Evolutionary conservation across 1,139 yeast species (phyloP).

Genomic region (Yamadazyma friedrichii): DNA sequence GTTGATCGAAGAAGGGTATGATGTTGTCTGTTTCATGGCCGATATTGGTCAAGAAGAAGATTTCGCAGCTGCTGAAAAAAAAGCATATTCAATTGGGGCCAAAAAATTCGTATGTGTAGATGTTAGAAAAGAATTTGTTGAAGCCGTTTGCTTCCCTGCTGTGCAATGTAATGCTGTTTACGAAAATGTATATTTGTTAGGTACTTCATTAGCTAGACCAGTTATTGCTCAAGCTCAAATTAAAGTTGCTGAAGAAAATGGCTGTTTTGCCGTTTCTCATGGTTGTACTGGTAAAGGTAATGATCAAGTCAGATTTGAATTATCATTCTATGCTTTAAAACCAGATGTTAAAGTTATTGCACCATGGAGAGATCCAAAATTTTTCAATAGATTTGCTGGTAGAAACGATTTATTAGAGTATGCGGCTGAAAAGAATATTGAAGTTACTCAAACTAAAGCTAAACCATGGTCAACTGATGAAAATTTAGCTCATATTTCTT

Average conservation of each 20-base stretch:
- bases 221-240: slow-evolving; percentile 98
- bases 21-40: slow-evolving; percentile 96
- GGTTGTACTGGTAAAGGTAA: slow-evolving; percentile 99
- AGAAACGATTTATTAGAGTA: slow-evolving; percentile 93
- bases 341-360: slow-evolving; percentile 97
- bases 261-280: slow-evolving; percentile 97
- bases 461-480: slow-evolving; percentile 99
- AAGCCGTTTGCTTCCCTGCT: slow-evolving; percentile 92
- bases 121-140: slow-evolving; percentile 89
- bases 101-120: slow-evolving; percentile 92
- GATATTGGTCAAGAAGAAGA: slow-evolving; percentile 99
- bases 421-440: slow-evolving; percentile 87
- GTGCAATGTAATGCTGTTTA: slow-evolving; percentile 96
- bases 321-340: slow-evolving; percentile 93
- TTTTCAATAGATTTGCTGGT: slow-evolving; percentile 95
- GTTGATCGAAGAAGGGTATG: slow-evolving; percentile 97
- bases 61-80: slow-evolving; percentile 93
- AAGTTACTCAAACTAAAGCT: slow-evolving; percentile 95
- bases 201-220: slow-evolving; percentile 97
- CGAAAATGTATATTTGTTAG: slow-evolving; percentile 93
- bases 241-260: slow-evolving; percentile 93
- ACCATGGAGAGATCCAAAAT: slow-evolving; percentile 97
- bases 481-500: slow-evolving; percentile 97
- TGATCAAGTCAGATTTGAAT: slow-evolving; percentile 97
- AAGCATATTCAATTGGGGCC: slow-evolving; percentile 96